Evolutionary conservation across 148 eudicot species (phyloP).

Genomic region (Amaranthus hypochondriacus): DNA sequence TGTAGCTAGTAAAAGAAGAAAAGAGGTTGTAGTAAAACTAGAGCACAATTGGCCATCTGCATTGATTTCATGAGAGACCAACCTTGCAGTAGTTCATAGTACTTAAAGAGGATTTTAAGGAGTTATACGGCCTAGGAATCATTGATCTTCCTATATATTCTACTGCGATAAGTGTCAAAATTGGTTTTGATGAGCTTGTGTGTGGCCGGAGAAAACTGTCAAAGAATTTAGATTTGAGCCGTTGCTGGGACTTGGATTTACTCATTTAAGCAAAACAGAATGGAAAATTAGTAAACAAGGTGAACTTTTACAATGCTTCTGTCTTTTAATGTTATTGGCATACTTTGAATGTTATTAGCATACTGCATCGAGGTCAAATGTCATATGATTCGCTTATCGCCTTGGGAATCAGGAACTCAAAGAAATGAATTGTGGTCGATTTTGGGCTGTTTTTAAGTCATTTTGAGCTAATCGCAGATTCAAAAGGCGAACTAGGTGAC

Average conservation of each 20-base stretch:
- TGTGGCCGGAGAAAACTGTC: background rate
- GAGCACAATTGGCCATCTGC: background rate
- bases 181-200: background rate
- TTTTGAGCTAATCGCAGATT: too few relatives aligned
- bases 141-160: background rate
- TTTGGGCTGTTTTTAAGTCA: too few relatives aligned
- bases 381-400: too few relatives aligned
- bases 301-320: background rate
- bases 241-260: background rate
- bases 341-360: too few relatives aligned
- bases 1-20: background rate
- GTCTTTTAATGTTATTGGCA: background rate
- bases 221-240: background rate
- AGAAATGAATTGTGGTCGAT: too few relatives aligned
- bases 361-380: too few relatives aligned
- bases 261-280: background rate
- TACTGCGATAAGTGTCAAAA: background rate
- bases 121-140: background rate
- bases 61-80: background rate
- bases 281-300: background rate
- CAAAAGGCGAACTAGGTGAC: too few relatives aligned
- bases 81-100: background rate
- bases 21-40: background rate
- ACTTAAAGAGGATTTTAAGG: background rate
- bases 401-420: too few relatives aligned